Evolutionary conservation across 1,284 basidiomycete genomes (phyloP).

Genomic region (Neotropicomus parvogracilis): DNA sequence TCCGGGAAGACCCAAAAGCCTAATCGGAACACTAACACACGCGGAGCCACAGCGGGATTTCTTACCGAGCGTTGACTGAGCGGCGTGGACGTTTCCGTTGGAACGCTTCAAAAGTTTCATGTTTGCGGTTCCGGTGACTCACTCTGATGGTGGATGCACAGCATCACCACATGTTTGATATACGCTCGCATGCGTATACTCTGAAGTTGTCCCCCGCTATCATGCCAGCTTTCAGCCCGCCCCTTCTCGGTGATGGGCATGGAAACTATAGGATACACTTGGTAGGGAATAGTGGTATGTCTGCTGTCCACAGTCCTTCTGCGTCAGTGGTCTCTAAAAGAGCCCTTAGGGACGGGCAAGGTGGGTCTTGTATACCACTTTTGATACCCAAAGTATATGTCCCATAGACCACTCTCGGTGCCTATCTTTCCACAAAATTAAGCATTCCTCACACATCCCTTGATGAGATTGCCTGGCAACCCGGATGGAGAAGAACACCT

Average conservation of each 20-base stretch:
- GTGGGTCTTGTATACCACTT: conserved; percentile 25
- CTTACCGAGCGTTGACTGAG: too few relatives aligned
- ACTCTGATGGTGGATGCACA: too few relatives aligned
- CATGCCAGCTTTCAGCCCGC: conserved; percentile 25
- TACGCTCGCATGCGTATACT: too few relatives aligned
- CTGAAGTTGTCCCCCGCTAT: neutral
- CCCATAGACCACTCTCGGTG: conserved; percentile 48
- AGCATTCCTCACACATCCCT: conserved; percentile 44
- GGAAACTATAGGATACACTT: conserved; percentile 49
- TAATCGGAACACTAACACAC: too few relatives aligned
- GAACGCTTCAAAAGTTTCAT: too few relatives aligned
- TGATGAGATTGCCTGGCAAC: conserved; percentile 46
- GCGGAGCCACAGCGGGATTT: too few relatives aligned
- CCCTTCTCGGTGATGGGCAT: conserved; percentile 46
- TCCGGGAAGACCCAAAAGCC: too few relatives aligned
- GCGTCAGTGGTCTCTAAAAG: conserved; percentile 1
- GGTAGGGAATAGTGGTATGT: conserved; percentile 53
- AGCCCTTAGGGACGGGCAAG: conserved; percentile 43
- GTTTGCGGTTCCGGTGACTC: too few relatives aligned
- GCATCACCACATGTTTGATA: too few relatives aligned
- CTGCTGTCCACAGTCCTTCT: neutral
- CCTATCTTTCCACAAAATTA: conserved; percentile 44
- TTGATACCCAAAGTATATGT: neutral
- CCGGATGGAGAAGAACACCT: conserved; percentile 42
- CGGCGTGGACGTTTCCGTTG: too few relatives aligned